phyloP scores from a whole-genome alignment of 2,329 filamentous ascomycete genomes.

The Monosporascus sp. region DNA sequence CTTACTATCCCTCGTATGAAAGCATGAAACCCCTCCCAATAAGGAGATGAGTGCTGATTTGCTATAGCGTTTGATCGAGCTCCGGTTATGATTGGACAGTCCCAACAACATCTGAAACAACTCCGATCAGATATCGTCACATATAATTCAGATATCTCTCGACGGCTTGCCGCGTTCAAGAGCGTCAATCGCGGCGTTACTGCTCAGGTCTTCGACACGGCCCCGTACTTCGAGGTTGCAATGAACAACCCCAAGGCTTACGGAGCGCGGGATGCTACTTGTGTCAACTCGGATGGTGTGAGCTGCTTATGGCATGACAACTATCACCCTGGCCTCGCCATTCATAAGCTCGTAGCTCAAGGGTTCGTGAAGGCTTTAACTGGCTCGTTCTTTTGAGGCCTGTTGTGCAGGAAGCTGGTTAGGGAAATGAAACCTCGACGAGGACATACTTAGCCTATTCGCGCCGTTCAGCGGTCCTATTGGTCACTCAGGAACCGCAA shows the following conservation, averaged over 20 bases:
- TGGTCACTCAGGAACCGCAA: too few relatives aligned
- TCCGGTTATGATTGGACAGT: slow-evolving; percentile 8
- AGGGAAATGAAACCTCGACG: too few relatives aligned
- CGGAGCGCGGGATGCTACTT: slow-evolving; percentile 15
- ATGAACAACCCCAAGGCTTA: slow-evolving; percentile 15
- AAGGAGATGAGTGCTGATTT: not conserved
- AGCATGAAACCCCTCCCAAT: not conserved
- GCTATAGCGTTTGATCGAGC: slow-evolving; percentile 13
- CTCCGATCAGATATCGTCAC: slow-evolving; percentile 12
- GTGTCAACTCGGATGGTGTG: slow-evolving; percentile 10
- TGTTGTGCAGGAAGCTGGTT: too few relatives aligned
- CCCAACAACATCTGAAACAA: not conserved
- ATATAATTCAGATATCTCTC: slow-evolving; percentile 11
- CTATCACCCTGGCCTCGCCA: slow-evolving; percentile 14
- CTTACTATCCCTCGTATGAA: slow-evolving; percentile 13
- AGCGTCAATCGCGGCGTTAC: slow-evolving; percentile 6
- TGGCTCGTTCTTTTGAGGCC: slow-evolving; percentile 7
- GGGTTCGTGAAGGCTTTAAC: slow-evolving; percentile 9
- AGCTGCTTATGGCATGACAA: slow-evolving; percentile 16
- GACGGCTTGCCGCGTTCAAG: slow-evolving; percentile 11
- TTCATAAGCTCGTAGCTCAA: slow-evolving; percentile 12
- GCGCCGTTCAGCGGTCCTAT: too few relatives aligned
- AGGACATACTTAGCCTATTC: too few relatives aligned
- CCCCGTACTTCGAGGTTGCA: slow-evolving; percentile 8
- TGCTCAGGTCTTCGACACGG: slow-evolving; percentile 13